Evolutionary conservation across 2,329 filamentous ascomycete species (phyloP), one percentile per base, ranked within the genome.

Genomic region (Paraconiothyrium brasiliense): DNA sequence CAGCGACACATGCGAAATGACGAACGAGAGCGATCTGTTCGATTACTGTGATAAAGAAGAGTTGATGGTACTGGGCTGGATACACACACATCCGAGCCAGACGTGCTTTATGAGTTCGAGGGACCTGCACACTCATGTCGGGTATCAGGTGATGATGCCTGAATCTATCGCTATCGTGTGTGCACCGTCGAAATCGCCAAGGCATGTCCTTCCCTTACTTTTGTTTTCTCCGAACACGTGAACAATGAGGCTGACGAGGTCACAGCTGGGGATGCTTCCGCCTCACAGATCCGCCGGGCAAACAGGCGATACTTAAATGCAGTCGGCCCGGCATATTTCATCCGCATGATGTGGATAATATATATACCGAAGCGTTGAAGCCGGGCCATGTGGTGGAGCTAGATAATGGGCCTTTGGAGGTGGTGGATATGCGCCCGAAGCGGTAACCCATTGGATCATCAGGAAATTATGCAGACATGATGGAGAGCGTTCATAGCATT

Each of bases 131-230:
- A 99, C 96, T 0, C 94, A 97, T 74, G 90, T 90, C 3, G 93
- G 93, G 11, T 98, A 97, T 76, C 95, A 99, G 79, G 89, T 95
- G 62, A 97, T 97, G 93, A 87, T 98, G 80, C 90, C 93, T 0
- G 95, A 99, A 83, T 96, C 92, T 71, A 93, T 99, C 65, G 95
- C 95, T 4, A 97, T 99, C 71, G 95, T 99, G 43, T 99, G 95
- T 80, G 92, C 95, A 6, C 95, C 95, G 0, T 90, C 86, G 59
- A 92, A 91, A 71, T 84, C 85, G 39, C 92, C 91, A 48, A 91
- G 89, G 88, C 94, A 82, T 82, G 89, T 61, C 39, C 44, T 44
- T n/a, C 16, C 27, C 51, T 37, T 39, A 61, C 30, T 32, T n/a
- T 30, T n/a, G 2, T n/a, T 20, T 22, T 44, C 1, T 37, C 4